Evolutionary conservation across 2,329 filamentous ascomycete species (phyloP), one percentile per base, ranked within the genome.

Genomic region (Aspergillus versicolor): DNA sequence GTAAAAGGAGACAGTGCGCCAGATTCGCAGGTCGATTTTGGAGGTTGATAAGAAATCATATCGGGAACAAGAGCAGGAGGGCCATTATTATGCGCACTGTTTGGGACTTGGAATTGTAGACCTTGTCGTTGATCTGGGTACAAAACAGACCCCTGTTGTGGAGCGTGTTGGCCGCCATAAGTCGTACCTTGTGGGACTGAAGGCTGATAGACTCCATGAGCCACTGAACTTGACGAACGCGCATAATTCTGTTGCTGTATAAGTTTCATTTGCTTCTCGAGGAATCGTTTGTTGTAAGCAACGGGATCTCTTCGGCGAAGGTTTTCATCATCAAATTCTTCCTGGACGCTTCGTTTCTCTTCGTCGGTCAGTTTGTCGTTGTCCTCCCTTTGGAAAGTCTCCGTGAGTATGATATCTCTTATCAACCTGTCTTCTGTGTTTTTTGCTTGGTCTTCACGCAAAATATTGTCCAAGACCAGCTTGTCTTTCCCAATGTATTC

Each of bases 331-430:
- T 70, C 65, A 6, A 79, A 61, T 48, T 79, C 70, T 41, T 75
- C 62, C 32, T 82, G 77, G 0, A 84, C 84, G 45, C 86, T 82
- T 43, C 74, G 75, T 9, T 78, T 70, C 61, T 92, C 88, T 51
- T 88, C 84, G 0, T 78, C 76, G 0, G 85, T 86, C 21, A 92
- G 71, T 12, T 80, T 79, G 49, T 86, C 84, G 11, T 82, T 75
- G 56, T 89, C 87, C 61, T 92, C 87, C 62, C 84, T 81, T 62
- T 89, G 86, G 62, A 91, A 91, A 0, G 87, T 88, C 63, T 93
- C 88, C 0, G 87, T 89, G 40, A 87, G 82, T 3, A 84, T 80
- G 55, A 93, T 86, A 2, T 70, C 54, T 65, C 69, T 48, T 47
- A 78, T 72, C 49, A 65, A 63, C 21, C 44, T 56, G 12, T 63